phyloP scores from a whole-genome alignment of 305 asterid species.

The Rubia tinctorum region DNA sequence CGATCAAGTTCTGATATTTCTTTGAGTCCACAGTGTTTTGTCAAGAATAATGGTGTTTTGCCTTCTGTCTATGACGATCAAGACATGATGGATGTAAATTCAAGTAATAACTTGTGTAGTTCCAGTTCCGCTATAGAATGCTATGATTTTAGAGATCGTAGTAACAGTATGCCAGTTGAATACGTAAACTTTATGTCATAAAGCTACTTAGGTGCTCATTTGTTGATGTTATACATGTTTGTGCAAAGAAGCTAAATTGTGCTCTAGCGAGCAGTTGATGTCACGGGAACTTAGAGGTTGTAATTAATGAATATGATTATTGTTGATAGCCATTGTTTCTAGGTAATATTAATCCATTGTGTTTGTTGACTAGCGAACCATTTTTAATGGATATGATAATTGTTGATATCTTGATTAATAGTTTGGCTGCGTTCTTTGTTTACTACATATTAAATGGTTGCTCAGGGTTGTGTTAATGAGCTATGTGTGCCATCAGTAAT shows the following conservation, averaged over 20 bases:
- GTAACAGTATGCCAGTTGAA: slow-evolving; percentile 28
- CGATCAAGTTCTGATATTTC: no score
- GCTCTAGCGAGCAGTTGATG: slow-evolving; percentile 61
- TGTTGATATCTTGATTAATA: no score
- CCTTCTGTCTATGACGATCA: slow-evolving; percentile 24
- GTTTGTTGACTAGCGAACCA: slow-evolving; percentile 2
- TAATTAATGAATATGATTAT: no score
- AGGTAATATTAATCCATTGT: slow-evolving; percentile 39
- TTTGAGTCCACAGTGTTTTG: no score
- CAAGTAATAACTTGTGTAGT: slow-evolving; percentile 19
- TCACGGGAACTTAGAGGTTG: slow-evolving; percentile 49
- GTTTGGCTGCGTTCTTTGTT: no score
- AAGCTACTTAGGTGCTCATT: slow-evolving; percentile 63
- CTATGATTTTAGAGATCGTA: slow-evolving; percentile 20
- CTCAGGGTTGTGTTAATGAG: no score
- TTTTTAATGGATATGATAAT: background rate
- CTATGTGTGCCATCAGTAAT: no score
- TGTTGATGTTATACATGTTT: slow-evolving; percentile 61
- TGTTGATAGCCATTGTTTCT: slow-evolving; percentile 63
- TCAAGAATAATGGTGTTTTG: slow-evolving; percentile 17
- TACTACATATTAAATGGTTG: no score
- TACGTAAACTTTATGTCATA: slow-evolving; percentile 37
- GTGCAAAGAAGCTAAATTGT: slow-evolving; percentile 48
- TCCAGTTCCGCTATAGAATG: no score
- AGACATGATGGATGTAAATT: slow-evolving; percentile 20